Percentiles rank a stretch among this genome's conserved stretches.
Conservation (phyloP, 2,329 filamentous ascomycete genomes). For the Tympanopsis confertula region DNA sequence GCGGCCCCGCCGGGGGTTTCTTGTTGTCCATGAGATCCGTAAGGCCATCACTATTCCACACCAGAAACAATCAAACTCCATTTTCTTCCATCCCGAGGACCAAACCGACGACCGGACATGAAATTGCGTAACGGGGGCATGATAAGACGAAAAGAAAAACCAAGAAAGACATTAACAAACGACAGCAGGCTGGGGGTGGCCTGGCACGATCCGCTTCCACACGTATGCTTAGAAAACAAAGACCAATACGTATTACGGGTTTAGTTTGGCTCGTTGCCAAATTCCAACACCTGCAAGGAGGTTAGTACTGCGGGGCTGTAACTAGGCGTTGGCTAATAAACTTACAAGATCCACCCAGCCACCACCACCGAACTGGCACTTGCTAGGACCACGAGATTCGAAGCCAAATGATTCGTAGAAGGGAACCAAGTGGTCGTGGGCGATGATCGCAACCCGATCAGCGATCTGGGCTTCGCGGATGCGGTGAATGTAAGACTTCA, state of each 20-base stretch:
- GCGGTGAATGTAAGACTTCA: conserved; percentile 55
- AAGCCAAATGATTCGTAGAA: conserved; percentile 1
- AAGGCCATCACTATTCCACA: too few species aligned
- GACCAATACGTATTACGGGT: background rate
- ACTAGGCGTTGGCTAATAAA: too few species aligned
- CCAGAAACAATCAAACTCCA: too few species aligned
- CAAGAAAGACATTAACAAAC: background rate
- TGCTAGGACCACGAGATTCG: background rate
- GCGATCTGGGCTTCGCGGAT: background rate
- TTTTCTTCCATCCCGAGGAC: too few species aligned
- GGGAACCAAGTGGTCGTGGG: conserved; percentile 1
- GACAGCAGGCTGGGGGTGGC: background rate
- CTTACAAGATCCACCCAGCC: background rate
- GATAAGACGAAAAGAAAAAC: background rate
- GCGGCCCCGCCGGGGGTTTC: too few species aligned
- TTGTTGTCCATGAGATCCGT: too few species aligned
- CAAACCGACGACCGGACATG: too few species aligned
- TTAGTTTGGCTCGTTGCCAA: background rate
- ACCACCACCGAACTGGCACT: background rate
- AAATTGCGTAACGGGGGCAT: too few species aligned
- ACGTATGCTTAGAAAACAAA: too few species aligned
- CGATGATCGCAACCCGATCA: background rate
- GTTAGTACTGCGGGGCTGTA: too few species aligned
- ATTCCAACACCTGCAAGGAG: background rate
- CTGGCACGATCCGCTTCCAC: too few species aligned